Base-by-base conservation (phyloP, 1,139 yeast species). In the Diutina mesorugosa region DNA sequence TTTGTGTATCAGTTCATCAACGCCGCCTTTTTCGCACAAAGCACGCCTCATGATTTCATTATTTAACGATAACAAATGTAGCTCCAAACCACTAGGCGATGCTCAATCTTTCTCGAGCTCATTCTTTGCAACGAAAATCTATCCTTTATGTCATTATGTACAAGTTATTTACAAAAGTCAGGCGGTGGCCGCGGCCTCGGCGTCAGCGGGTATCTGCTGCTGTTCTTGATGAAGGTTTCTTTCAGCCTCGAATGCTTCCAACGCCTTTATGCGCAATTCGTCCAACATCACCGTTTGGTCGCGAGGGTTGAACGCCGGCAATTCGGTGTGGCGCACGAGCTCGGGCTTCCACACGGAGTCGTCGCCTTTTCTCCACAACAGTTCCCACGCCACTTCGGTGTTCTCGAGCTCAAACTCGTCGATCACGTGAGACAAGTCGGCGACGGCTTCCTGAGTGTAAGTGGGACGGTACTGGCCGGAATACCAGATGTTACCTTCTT, bases 391-490 rank as follows among this genome's bases (percentile, higher is more conserved):
- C 54, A 90, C 73, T 58, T 72, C 77, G 45, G 86, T 78, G 58
- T 68, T 65, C 56, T 70, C 72, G 62, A 80, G 70, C 57, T 75
- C 75, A 64, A 85, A 76, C 64, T 86, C 84, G 61, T 84, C 88
- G 58, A 84, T 72, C 56, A 89, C 85, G 64, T 84, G 84, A 45
- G 85, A 76, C 62, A 91, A 73, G 69, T 91, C 98, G 1, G 97
- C 90, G 29, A 90, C 90, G 0, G 97, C 89, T 69, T 91, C 98
- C 69, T 90, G 96, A 10, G 95, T 77, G 69, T 85, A 88, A 0
- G 95, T 85, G 35, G 98, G 98, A 66, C 97, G 81, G 72, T 79
- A 91, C 69, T 87, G 95, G 55, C 90, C 93, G 57, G 87, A 80
- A 66, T 75, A 83, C 97, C 97, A 90, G 56, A 84, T 82, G 69